Conservation (phyloP, 805 yeast species). For the Kurtzmaniella fragi region DNA sequence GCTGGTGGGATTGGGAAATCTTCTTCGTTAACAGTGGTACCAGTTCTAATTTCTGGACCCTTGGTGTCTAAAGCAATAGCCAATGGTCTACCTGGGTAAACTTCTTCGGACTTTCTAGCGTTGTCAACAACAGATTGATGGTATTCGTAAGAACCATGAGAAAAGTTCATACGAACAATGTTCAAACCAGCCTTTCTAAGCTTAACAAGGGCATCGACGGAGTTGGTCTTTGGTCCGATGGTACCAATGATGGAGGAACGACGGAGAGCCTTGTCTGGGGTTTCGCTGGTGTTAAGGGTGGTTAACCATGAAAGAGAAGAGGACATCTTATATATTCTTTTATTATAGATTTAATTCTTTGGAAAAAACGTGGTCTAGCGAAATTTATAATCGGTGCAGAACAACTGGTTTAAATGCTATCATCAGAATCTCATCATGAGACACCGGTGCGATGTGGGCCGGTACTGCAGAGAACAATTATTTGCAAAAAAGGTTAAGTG, state of each 20-base stretch:
- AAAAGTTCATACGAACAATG: conserved; percentile 98
- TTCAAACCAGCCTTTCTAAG: conserved; percentile 96
- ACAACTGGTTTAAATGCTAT: neutral
- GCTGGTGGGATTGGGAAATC: conserved; percentile 82
- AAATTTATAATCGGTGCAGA: neutral
- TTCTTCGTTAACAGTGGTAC: conserved; percentile 74
- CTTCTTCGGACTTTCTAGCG: conserved; percentile 87
- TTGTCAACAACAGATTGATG: conserved; percentile 96
- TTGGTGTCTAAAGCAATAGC: conserved; percentile 98
- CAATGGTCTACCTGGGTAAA: conserved; percentile 91
- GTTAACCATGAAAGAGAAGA: conserved; percentile 75
- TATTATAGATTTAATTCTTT: neutral
- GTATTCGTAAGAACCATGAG: conserved; percentile 97
- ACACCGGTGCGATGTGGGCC: conserved; percentile 6
- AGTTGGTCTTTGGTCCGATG: conserved; percentile 97
- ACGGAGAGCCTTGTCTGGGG: conserved; percentile 78
- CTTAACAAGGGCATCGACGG: conserved; percentile 74
- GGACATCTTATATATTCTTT: conserved; percentile 24
- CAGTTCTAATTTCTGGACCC: conserved; percentile 99
- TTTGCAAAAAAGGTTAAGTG: too few species aligned
- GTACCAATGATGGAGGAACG: conserved; percentile 98
- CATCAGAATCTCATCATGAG: conserved; percentile 1
- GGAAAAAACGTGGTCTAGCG: neutral
- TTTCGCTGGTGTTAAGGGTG: conserved; percentile 63
- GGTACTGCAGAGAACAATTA: conserved; percentile 3